Conservation (phyloP, 441 rosid genomes). For the Jatropha podagrica region DNA sequence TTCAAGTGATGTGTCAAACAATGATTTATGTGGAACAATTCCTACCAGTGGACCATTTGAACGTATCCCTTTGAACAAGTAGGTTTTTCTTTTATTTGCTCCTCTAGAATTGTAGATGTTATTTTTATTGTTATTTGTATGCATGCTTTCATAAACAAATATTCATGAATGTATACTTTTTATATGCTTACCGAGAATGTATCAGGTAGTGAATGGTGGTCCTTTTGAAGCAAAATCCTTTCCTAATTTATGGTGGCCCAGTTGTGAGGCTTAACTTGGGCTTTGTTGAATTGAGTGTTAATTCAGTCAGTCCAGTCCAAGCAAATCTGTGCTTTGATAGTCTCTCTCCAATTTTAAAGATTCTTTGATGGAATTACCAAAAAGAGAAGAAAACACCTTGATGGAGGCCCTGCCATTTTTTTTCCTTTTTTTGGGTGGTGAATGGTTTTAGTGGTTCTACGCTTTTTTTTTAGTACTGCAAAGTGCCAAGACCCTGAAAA, state of each 20-base stretch:
- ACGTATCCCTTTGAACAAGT: conserved; percentile 85
- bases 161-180: background rate
- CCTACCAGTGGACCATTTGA: conserved; percentile 84
- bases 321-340: background rate
- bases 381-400: background rate
- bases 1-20: conserved; percentile 76
- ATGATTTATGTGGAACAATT: conserved; percentile 93
- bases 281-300: background rate
- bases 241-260: background rate
- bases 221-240: background rate
- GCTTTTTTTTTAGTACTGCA: background rate
- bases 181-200: background rate
- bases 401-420: background rate
- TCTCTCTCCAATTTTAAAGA: background rate
- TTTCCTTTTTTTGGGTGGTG: background rate
- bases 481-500: background rate
- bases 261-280: background rate
- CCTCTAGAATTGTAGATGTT: conserved; percentile 1
- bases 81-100: conserved; percentile 24
- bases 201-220: background rate
- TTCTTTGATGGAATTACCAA: background rate
- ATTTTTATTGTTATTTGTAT: background rate
- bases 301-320: background rate
- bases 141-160: background rate
- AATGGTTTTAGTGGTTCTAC: no score